These are phyloP conservation scores for Imleria badia DNA, from an alignment of 768 basidiomycete genomes.

Conservation along the genomic window DNA sequence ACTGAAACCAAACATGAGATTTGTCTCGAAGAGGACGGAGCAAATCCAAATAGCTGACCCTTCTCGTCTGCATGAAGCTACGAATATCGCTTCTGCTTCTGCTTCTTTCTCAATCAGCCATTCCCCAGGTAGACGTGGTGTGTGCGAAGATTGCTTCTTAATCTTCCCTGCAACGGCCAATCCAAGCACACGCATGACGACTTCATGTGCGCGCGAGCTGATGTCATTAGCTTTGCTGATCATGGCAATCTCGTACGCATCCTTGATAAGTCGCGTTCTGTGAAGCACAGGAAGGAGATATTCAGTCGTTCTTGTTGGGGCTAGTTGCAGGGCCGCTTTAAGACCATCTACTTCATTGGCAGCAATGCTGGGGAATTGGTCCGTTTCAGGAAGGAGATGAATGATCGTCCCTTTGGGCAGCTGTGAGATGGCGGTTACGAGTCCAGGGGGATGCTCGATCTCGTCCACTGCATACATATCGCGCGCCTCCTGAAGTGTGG, in stretches of 20 bases:
- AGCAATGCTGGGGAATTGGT: slow-evolving; percentile 20
- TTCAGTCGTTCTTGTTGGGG: slow-evolving; percentile 17
- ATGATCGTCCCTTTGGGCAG: slow-evolving; percentile 54
- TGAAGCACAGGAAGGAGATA: slow-evolving; percentile 82
- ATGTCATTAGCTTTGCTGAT: slow-evolving; percentile 84
- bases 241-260: slow-evolving; percentile 63
- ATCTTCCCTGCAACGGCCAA: slow-evolving; percentile 62
- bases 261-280: slow-evolving; percentile 76
- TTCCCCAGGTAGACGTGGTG: slow-evolving; percentile 65
- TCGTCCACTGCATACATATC: slow-evolving; percentile 58
- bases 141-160: slow-evolving; percentile 37
- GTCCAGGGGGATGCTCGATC: slow-evolving; percentile 47
- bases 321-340: background rate
- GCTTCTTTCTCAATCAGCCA: slow-evolving; percentile 93
- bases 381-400: slow-evolving; percentile 57
- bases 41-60: slow-evolving; percentile 53
- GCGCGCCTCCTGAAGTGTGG: slow-evolving; percentile 57
- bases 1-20: slow-evolving; percentile 37
- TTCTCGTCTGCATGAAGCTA: slow-evolving; percentile 83
- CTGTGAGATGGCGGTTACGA: slow-evolving; percentile 47
- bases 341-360: slow-evolving; percentile 8
- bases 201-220: slow-evolving; percentile 86
- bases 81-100: slow-evolving; percentile 93
- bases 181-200: slow-evolving; percentile 89
- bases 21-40: background rate